These are phyloP conservation scores for Penicillium steckii DNA, from an alignment of 495 filamentous ascomycete species.

Conservation along the genomic window DNA sequence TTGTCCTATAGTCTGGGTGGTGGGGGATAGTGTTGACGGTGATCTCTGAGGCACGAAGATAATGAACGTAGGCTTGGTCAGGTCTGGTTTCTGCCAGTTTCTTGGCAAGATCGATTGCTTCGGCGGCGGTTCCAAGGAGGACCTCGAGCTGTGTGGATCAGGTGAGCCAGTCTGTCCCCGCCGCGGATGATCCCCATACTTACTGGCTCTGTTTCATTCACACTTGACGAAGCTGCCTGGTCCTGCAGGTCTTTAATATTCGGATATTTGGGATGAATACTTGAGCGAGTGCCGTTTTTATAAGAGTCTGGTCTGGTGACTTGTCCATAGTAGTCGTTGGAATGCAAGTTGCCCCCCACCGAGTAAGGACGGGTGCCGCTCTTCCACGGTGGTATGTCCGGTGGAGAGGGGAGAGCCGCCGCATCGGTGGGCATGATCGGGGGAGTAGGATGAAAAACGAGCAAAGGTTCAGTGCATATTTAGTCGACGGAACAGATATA, in stretches of 20 bases:
- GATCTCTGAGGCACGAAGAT: constrained; percentile 75
- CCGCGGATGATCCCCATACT: constrained; percentile 9
- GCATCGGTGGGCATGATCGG: constrained; percentile 47
- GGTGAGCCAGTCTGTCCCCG: constrained; percentile 18
- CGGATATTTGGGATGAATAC: constrained; percentile 46
- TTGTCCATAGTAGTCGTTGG: constrained; percentile 27
- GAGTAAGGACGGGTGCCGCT: constrained; percentile 28
- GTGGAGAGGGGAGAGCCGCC: constrained; percentile 41
- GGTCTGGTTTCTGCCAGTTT: constrained; percentile 46
- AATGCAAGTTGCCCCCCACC: constrained; percentile 31
- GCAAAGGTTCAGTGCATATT: constrained; percentile 28
- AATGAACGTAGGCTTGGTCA: constrained; percentile 73
- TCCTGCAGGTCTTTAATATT: constrained; percentile 75
- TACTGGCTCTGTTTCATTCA: constrained; percentile 46
- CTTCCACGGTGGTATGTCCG: constrained; percentile 38
- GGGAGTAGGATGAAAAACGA: constrained; percentile 14
- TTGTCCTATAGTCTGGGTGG: constrained; percentile 60
- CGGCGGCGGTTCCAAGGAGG: constrained; percentile 34
- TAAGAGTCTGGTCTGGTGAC: constrained; percentile 24
- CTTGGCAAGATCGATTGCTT: constrained; percentile 36
- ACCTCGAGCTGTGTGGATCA: constrained; percentile 32
- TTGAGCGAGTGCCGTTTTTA: constrained; percentile 22
- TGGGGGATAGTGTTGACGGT: constrained; percentile 70
- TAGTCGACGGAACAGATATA: too few relatives aligned
- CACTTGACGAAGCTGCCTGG: constrained; percentile 37